phyloP scores from a whole-genome alignment of 2,329 filamentous ascomycete species.

The Verticillium nubilum region DNA sequence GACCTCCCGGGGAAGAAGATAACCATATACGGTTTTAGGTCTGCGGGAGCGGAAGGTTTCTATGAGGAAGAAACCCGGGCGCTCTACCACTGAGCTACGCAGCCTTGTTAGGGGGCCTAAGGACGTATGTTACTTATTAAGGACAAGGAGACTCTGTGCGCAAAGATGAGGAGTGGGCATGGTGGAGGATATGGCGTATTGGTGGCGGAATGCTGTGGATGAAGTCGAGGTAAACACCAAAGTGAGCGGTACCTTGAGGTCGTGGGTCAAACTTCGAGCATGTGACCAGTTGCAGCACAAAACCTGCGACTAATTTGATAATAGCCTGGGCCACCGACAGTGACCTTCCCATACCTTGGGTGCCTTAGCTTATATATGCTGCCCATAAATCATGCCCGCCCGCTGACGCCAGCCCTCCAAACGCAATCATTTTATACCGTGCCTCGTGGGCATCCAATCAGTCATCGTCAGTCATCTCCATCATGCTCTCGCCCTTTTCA shows the following conservation, averaged over 20 bases:
- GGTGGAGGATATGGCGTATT: too few relatives aligned
- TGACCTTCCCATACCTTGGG: not conserved
- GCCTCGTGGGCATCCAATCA: conserved; percentile 9
- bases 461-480: conserved; percentile 54
- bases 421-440: conserved; percentile 1
- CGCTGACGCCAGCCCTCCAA: not conserved
- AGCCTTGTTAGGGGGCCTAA: not conserved
- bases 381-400: not conserved
- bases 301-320: not conserved
- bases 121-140: not conserved
- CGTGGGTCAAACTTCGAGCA: not conserved
- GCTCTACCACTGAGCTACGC: not conserved
- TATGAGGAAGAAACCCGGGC: not conserved
- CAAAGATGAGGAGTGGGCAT: not conserved
- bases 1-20: not conserved
- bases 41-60: not conserved
- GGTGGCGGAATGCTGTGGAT: not conserved
- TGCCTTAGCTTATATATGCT: not conserved
- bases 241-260: not conserved
- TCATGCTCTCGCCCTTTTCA: conserved; percentile 39
- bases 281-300: not conserved
- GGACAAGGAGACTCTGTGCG: not conserved
- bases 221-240: too few relatives aligned
- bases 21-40: not conserved
- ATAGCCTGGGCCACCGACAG: not conserved